Percentiles rank a stretch among this genome's conserved stretches.
These are phyloP conservation scores for Aphanomyces astaci DNA, from an alignment of 352 stramenopile genomes.

Conservation along the genomic window DNA sequence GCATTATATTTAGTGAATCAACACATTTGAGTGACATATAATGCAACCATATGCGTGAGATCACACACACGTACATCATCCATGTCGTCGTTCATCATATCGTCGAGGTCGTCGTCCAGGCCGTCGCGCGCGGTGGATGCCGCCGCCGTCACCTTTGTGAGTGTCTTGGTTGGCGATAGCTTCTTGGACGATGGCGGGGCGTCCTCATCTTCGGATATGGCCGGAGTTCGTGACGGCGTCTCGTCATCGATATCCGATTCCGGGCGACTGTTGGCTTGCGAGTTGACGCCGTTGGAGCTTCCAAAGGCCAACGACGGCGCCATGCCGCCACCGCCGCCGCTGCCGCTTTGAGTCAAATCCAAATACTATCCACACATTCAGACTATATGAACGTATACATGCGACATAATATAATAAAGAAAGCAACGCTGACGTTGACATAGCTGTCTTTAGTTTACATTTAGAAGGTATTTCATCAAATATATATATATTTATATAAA, in stretches of 20 bases:
- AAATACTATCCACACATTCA: not conserved
- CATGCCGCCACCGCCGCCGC: not conserved
- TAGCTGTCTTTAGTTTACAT: no score
- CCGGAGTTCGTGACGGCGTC: not conserved
- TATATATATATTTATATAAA: no score
- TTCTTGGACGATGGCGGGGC: no score
- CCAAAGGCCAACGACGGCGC: not conserved
- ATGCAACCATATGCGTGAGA: no score
- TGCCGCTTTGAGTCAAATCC: not conserved
- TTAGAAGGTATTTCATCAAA: no score
- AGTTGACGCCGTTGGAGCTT: not conserved
- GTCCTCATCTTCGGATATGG: not conserved
- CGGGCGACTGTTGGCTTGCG: not conserved
- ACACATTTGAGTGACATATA: no score
- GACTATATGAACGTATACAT: no score
- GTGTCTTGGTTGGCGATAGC: no score
- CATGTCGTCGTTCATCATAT: slow-evolving; percentile 5
- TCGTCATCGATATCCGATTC: not conserved
- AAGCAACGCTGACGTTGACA: no score
- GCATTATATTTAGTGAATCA: no score
- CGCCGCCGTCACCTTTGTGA: no score
- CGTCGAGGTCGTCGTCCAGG: slow-evolving; percentile 5
- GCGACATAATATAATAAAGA: no score
- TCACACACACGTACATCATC: not conserved
- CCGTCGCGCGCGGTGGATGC: not conserved